Percentiles rank a stretch among this genome's conserved stretches.
phyloP scores from a whole-genome alignment of 2,329 filamentous ascomycete genomes.

The Colletotrichum caudatum region DNA sequence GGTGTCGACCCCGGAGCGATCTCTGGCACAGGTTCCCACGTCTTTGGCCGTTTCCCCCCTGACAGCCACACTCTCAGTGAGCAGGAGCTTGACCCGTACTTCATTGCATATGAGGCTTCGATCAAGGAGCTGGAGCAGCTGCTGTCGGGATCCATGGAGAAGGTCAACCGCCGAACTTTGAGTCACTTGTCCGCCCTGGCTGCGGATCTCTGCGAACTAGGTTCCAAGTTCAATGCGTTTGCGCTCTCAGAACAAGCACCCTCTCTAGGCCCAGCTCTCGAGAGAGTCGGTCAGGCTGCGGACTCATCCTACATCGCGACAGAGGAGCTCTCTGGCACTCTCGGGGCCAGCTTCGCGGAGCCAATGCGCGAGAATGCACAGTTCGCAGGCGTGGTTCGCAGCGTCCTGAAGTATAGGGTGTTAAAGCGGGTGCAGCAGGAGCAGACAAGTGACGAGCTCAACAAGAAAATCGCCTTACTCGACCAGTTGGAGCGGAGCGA shows the following conservation, averaged over 20 bases:
- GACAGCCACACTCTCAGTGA: constrained; percentile 82
- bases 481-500: constrained; percentile 95
- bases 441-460: constrained; percentile 92
- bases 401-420: constrained; percentile 88
- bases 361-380: constrained; percentile 98
- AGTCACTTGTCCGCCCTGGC: constrained; percentile 87
- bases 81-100: constrained; percentile 94
- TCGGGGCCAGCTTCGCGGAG: constrained; percentile 96
- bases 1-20: constrained; percentile 51
- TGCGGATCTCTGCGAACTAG: constrained; percentile 90
- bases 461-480: constrained; percentile 85
- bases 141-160: constrained; percentile 93
- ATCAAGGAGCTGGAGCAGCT: constrained; percentile 92
- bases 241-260: constrained; percentile 92
- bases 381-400: constrained; percentile 93
- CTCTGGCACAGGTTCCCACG: constrained; percentile 61
- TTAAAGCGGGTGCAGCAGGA: constrained; percentile 97
- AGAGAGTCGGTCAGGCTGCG: constrained; percentile 92
- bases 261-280: constrained; percentile 90
- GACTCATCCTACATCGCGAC: constrained; percentile 97
- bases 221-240: constrained; percentile 96
- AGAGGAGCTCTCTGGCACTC: constrained; percentile 85
- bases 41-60: constrained; percentile 85
- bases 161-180: constrained; percentile 90
- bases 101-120: constrained; percentile 90